Evolutionary conservation across 805 yeast species (phyloP).

Genomic region (Lipomyces yamanashiensis): DNA sequence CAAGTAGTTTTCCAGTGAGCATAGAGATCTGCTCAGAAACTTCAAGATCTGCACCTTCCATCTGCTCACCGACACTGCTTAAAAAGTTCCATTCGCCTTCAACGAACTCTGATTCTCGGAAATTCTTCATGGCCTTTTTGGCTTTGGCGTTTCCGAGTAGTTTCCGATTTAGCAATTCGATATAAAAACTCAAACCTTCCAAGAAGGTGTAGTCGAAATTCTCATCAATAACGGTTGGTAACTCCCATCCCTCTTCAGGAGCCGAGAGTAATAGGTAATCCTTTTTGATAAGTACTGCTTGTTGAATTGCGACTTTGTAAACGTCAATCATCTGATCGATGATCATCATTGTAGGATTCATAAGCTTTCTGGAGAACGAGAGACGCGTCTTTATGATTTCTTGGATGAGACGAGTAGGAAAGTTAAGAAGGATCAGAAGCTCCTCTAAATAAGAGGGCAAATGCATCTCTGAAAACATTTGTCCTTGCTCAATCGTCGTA

Average conservation of each 20-base stretch:
- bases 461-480: slow-evolving; percentile 66
- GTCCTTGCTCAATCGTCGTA: slow-evolving; percentile 66
- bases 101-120: slow-evolving; percentile 88
- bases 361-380: slow-evolving; percentile 73
- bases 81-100: slow-evolving; percentile 81
- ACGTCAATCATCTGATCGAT: slow-evolving; percentile 92
- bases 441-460: slow-evolving; percentile 73
- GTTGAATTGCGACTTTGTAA: slow-evolving; percentile 72
- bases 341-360: slow-evolving; percentile 91
- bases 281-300: slow-evolving; percentile 75
- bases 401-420: slow-evolving; percentile 79
- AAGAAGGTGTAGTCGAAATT: slow-evolving; percentile 69
- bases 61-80: slow-evolving; percentile 72
- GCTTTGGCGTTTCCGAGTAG: slow-evolving; percentile 74
- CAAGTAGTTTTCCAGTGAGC: slow-evolving; percentile 68
- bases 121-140: slow-evolving; percentile 70
- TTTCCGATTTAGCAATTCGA: slow-evolving; percentile 74
- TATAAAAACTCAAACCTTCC: slow-evolving; percentile 72
- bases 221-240: slow-evolving; percentile 65
- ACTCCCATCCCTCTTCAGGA: slow-evolving; percentile 70
- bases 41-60: slow-evolving; percentile 79
- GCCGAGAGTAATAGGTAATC: slow-evolving; percentile 60
- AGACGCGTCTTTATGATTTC: slow-evolving; percentile 78
- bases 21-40: slow-evolving; percentile 75
- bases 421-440: slow-evolving; percentile 66